A percentile compares a stretch with the other conserved stretches of the same genome.
phyloP scores from a whole-genome alignment of 148 eudicot species.

The Arbutus unedo region DNA sequence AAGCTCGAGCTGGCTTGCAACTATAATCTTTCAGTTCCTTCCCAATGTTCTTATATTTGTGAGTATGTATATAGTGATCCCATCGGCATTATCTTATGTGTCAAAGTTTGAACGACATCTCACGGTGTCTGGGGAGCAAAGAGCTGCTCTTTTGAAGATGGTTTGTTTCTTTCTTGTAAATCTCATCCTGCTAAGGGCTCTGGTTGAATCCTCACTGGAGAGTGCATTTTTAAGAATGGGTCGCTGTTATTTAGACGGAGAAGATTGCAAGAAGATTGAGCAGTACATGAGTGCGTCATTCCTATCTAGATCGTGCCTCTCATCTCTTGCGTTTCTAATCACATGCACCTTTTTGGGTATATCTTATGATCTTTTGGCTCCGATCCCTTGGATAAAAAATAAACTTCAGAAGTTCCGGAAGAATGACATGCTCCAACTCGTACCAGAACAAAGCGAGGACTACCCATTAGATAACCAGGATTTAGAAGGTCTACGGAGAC shows the following conservation, averaged over 20 bases:
- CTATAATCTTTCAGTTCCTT: constrained; percentile 83
- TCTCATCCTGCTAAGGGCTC: constrained; percentile 74
- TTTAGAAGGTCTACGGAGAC: constrained; percentile 52
- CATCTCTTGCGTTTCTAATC: constrained; percentile 86
- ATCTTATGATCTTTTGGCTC: constrained; percentile 85
- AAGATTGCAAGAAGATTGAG: constrained; percentile 91
- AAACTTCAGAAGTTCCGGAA: constrained; percentile 73
- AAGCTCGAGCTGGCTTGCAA: constrained; percentile 90
- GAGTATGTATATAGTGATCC: constrained; percentile 93
- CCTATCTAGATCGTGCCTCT: constrained; percentile 81
- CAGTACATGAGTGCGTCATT: constrained; percentile 88
- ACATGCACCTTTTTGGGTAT: constrained; percentile 94
- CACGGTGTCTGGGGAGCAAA: constrained; percentile 87
- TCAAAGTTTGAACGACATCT: constrained; percentile 89
- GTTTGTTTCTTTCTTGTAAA: constrained; percentile 93
- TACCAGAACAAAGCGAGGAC: constrained; percentile 78
- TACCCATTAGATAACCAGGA: constrained; percentile 55
- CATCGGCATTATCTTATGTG: constrained; percentile 83
- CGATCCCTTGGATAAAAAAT: constrained; percentile 90
- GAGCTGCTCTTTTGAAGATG: constrained; percentile 92
- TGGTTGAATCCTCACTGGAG: constrained; percentile 92
- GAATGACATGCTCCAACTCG: constrained; percentile 94
- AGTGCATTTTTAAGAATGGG: constrained; percentile 78
- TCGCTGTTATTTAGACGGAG: constrained; percentile 93
- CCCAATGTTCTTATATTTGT: constrained; percentile 95